phyloP scores from a whole-genome alignment of 495 filamentous ascomycete genomes.

The Annulohypoxylon maeteangense region DNA sequence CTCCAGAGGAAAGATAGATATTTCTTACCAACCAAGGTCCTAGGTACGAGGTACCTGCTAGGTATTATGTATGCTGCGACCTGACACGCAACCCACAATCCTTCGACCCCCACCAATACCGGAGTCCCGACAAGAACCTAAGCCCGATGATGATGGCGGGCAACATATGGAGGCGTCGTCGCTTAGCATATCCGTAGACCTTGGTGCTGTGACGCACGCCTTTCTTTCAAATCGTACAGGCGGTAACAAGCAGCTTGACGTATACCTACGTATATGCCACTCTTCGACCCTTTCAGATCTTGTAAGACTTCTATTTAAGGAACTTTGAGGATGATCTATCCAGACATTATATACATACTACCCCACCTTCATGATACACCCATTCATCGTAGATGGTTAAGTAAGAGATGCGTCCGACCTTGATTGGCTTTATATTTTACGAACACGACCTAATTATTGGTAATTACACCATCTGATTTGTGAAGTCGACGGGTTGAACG shows the following conservation, averaged over 20 bases:
- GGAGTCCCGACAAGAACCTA: conserved; percentile 34
- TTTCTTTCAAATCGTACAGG: background rate
- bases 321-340: conserved; percentile 9
- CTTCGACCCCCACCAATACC: conserved; percentile 31
- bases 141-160: conserved; percentile 33
- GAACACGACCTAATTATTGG: background rate
- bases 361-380: background rate
- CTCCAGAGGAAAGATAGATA: conserved; percentile 18
- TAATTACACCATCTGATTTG: conserved; percentile 15
- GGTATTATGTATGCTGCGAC: conserved; percentile 1
- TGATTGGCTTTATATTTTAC: conserved; percentile 12
- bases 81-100: conserved; percentile 28
- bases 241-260: conserved; percentile 8
- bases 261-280: conserved; percentile 7
- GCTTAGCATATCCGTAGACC: background rate
- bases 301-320: conserved; percentile 1
- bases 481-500: background rate
- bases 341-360: background rate
- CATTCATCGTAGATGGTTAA: conserved; percentile 14
- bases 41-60: no score
- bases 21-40: background rate
- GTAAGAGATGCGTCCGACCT: background rate
- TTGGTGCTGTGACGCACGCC: conserved; percentile 19
- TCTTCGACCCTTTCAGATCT: background rate
- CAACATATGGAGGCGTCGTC: conserved; percentile 26